These are phyloP conservation scores for Epichloe uncinata DNA, from an alignment of 2,329 filamentous ascomycete genomes.

Conservation along the genomic window DNA sequence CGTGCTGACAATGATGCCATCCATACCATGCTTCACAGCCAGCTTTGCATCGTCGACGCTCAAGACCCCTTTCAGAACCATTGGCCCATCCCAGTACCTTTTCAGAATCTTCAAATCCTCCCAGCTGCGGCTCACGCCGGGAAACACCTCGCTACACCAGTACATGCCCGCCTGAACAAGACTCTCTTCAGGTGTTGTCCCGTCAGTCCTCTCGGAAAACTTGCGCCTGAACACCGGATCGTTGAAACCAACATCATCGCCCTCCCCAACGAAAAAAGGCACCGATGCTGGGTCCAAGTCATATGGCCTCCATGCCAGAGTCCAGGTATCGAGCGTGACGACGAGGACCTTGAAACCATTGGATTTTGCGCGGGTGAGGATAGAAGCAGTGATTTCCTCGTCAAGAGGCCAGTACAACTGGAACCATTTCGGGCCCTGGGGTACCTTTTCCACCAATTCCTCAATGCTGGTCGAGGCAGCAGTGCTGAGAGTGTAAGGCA, in stretches of 20 bases:
- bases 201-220: constrained; percentile 23
- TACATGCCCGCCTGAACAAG: constrained; percentile 33
- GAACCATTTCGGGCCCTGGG: constrained; percentile 50
- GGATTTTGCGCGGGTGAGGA: constrained; percentile 47
- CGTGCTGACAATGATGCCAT: constrained; percentile 29
- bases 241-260: constrained; percentile 48
- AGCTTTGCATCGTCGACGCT: constrained; percentile 26
- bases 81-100: constrained; percentile 44
- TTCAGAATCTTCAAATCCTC: constrained; percentile 45
- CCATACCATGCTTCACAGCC: constrained; percentile 23
- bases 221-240: constrained; percentile 48
- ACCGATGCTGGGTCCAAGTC: constrained; percentile 52
- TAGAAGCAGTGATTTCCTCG: constrained; percentile 49
- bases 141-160: constrained; percentile 41
- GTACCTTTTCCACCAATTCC: constrained; percentile 47
- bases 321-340: constrained; percentile 61
- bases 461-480: constrained; percentile 51
- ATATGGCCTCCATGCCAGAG: constrained; percentile 52
- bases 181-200: constrained; percentile 33
- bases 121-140: constrained; percentile 38
- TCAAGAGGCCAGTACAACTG: constrained; percentile 63
- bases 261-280: constrained; percentile 45
- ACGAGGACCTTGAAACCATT: constrained; percentile 53
- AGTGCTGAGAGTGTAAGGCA: constrained; percentile 57
- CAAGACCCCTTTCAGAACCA: constrained; percentile 29